phyloP scores from a whole-genome alignment of 2,329 filamentous ascomycete genomes.

The Biscogniauxia sp. region DNA sequence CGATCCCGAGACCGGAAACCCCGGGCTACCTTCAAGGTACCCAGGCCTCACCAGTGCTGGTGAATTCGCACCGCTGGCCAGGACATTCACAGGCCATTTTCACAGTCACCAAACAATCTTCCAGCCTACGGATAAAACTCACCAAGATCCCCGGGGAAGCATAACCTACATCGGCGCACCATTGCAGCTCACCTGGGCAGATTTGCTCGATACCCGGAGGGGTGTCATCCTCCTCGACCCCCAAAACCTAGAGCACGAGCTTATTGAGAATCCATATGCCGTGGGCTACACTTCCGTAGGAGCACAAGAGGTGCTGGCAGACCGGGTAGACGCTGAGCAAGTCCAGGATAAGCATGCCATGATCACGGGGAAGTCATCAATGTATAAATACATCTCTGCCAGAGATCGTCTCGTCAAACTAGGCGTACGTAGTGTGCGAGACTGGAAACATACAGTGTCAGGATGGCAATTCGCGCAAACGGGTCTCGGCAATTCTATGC shows the following conservation, averaged over 20 bases:
- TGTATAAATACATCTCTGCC: conserved; percentile 26
- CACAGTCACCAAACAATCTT: conserved; percentile 33
- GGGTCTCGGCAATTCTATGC: conserved; percentile 10
- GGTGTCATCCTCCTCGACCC: conserved; percentile 32
- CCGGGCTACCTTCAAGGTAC: conserved; percentile 20
- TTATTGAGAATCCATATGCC: conserved; percentile 29
- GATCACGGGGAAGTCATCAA: conserved; percentile 27
- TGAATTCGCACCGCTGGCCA: conserved; percentile 28
- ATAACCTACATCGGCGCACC: conserved; percentile 33
- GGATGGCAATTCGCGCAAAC: conserved; percentile 2
- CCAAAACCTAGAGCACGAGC: conserved; percentile 27
- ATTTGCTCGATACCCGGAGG: conserved; percentile 28
- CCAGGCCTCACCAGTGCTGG: conserved; percentile 27
- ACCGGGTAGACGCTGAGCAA: conserved; percentile 11
- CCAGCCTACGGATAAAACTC: conserved; percentile 14
- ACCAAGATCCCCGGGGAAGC: conserved; percentile 21
- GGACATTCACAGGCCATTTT: conserved; percentile 35
- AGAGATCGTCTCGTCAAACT: conserved; percentile 28
- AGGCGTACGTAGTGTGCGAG: conserved; percentile 29
- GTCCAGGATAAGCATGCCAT: conserved; percentile 32
- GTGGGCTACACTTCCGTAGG: conserved; percentile 26
- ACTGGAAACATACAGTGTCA: conserved; percentile 17
- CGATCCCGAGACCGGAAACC: conserved; percentile 10
- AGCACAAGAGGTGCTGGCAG: conserved; percentile 22
- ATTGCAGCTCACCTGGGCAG: conserved; percentile 33